Percentiles rank a stretch among this genome's conserved stretches.
phyloP scores from a whole-genome alignment of 768 basidiomycete genomes.

The Galerina marginata region DNA sequence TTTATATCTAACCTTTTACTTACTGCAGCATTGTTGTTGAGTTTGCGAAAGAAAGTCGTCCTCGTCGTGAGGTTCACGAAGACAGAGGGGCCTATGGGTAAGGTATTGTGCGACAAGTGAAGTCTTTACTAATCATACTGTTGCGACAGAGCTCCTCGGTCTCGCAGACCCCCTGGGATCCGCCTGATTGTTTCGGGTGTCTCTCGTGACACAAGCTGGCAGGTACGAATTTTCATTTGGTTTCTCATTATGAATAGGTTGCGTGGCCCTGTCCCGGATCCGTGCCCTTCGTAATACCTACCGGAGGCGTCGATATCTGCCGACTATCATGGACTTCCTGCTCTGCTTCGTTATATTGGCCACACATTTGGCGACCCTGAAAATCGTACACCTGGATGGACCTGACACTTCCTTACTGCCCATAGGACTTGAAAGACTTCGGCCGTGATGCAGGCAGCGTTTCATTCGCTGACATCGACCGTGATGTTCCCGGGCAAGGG shows the following conservation, averaged over 20 bases:
- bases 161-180: conserved; percentile 80
- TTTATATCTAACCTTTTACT: not conserved
- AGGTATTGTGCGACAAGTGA: conserved; percentile 17
- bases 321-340: conserved; percentile 16
- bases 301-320: conserved; percentile 15
- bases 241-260: conserved; percentile 28
- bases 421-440: conserved; percentile 96
- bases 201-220: conserved; percentile 96
- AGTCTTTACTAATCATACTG: conserved; percentile 15
- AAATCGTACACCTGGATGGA: conserved; percentile 27
- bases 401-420: conserved; percentile 50
- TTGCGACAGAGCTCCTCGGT: conserved; percentile 55
- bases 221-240: conserved; percentile 72
- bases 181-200: conserved; percentile 88
- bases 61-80: conserved; percentile 79
- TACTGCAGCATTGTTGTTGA: conserved; percentile 86
- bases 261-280: conserved; percentile 25
- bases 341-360: conserved; percentile 9
- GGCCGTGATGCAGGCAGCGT: conserved; percentile 94
- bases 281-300: conserved; percentile 13
- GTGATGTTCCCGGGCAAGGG: conserved; percentile 87
- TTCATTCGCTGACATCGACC: conserved; percentile 94
- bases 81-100: conserved; percentile 61
- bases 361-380: conserved; percentile 13
- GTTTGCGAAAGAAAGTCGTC: conserved; percentile 91